These are phyloP conservation scores for Immersiporthe knoxdaviesiana DNA, from an alignment of 2,329 filamentous ascomycete genomes.

Conservation along the genomic window DNA sequence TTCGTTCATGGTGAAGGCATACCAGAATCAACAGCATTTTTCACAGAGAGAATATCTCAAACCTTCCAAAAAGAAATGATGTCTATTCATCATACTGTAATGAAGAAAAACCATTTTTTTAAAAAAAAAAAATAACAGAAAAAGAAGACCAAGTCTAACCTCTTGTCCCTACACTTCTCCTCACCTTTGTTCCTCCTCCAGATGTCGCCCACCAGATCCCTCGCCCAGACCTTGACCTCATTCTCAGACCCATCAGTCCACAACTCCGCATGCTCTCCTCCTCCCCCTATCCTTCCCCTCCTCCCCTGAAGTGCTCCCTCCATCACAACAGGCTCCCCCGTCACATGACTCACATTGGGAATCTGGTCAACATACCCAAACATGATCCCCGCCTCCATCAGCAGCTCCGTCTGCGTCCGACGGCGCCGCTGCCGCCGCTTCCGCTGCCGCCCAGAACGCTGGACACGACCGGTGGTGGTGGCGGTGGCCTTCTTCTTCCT, in stretches of 20 bases:
- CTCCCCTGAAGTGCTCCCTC: background rate
- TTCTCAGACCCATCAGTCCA: background rate
- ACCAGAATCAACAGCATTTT: background rate
- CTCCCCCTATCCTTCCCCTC: background rate
- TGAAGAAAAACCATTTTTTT: background rate
- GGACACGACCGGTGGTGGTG: background rate
- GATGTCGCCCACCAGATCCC: background rate
- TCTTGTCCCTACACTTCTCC: too few species aligned
- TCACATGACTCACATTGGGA: conserved; percentile 19
- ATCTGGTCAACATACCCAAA: conserved; percentile 16
- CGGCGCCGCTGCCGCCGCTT: background rate
- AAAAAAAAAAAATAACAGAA: background rate
- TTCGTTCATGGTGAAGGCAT: background rate
- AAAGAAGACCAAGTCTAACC: background rate
- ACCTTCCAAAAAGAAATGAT: background rate
- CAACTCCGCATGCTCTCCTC: too few species aligned
- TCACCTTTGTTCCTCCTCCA: background rate
- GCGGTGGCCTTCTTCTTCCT: background rate
- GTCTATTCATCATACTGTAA: too few species aligned
- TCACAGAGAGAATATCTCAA: background rate
- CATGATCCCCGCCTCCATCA: conserved; percentile 13
- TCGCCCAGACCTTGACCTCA: background rate
- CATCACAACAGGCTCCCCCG: conserved; percentile 4
- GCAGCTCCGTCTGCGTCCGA: conserved; percentile 15
- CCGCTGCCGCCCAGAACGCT: too few species aligned